Evolutionary conservation across 2,329 filamentous ascomycete genomes (phyloP), one percentile per base, ranked within the genome.

Genomic region (Graphilbum fragrans): DNA sequence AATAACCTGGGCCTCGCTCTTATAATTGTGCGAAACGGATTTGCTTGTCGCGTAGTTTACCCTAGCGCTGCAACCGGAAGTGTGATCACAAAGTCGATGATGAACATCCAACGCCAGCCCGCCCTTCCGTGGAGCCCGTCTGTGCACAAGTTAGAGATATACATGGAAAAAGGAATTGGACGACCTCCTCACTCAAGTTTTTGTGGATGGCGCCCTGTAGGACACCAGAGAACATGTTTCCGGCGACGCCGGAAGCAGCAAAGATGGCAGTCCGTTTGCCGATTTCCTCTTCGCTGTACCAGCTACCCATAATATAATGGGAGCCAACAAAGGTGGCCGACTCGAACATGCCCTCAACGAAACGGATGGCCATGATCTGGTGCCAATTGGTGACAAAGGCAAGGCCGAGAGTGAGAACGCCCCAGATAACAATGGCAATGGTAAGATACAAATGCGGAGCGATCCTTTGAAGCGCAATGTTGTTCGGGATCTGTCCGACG

Each of bases 271-370:
- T 59, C 6, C 63, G 52, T 41, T 66, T 66, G 0, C 59, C 63
- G 2, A 68, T 51, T 42, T 67, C 65, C 12, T 52, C 51, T 0
- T 58, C 58, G 0, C 56, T 66, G 42, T 67, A 68, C 63, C 63
- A 68, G 43, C 59, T 37, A 14, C 64, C 62, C 20, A 54, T 5
- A 61, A 50, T 14, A 53, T 56, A 23, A 58, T 56, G 23, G 34
- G 57, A 54, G 4, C 56, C 57, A 2, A 58, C 58, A 45, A 60
- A 64, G 29, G 59, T 58, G 3, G 55, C 57, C 12, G 57, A 56
- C 7, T 58, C 59, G 32, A 63, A 52, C 4, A 61, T 47, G 0
- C 65, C 65, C 25, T 65, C 56, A 37, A 67, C 61, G 51, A 69
- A 68, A 3, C 65, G 59, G 12, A 67, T 48, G 17, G 41, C 55